A percentile compares a stretch with the other conserved stretches of the same genome.
These are phyloP conservation scores for Chloris gayana DNA, from an alignment of 176 grass and related monocot species.

Conservation along the genomic window DNA sequence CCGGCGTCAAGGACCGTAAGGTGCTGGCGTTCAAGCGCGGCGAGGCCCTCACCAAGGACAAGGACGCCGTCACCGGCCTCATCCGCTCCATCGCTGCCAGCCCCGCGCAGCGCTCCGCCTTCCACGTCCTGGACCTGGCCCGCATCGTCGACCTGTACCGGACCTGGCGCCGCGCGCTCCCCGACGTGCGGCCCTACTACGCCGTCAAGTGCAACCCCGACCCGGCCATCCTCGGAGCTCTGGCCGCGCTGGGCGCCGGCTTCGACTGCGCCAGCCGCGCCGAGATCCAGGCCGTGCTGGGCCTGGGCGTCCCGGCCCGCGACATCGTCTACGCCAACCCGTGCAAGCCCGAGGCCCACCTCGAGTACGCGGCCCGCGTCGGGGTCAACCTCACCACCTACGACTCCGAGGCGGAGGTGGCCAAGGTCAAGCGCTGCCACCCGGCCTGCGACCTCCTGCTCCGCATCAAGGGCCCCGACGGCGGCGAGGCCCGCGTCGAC, in stretches of 20 bases:
- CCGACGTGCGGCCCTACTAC: slow-evolving; percentile 42
- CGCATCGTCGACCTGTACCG: slow-evolving; percentile 24
- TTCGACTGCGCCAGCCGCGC: slow-evolving; percentile 55
- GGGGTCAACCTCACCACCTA: slow-evolving; percentile 50
- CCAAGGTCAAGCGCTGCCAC: slow-evolving; percentile 41
- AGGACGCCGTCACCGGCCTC: slow-evolving; percentile 20
- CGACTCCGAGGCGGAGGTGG: slow-evolving; percentile 44
- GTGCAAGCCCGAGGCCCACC: slow-evolving; percentile 47
- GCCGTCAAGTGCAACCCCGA: slow-evolving; percentile 58
- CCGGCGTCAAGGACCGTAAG: slow-evolving; percentile 43
- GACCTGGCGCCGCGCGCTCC: slow-evolving; percentile 18
- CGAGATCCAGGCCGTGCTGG: slow-evolving; percentile 46
- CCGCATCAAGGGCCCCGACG: slow-evolving; percentile 48
- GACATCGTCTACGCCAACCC: slow-evolving; percentile 51
- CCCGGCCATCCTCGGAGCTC: not conserved
- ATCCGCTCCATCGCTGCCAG: slow-evolving; percentile 17
- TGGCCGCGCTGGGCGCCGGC: slow-evolving; percentile 29
- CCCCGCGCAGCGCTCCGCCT: slow-evolving; percentile 25
- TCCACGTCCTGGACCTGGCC: slow-evolving; percentile 47
- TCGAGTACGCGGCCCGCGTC: slow-evolving; percentile 38
- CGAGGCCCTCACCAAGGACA: slow-evolving; percentile 21
- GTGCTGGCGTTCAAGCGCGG: slow-evolving; percentile 12
- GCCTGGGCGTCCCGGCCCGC: not conserved
- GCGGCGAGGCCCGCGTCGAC: slow-evolving; percentile 19
- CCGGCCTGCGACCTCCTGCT: slow-evolving; percentile 39